Evolutionary conservation across 106 monocot genomes (phyloP).

Genomic region (Acorus calamus): DNA sequence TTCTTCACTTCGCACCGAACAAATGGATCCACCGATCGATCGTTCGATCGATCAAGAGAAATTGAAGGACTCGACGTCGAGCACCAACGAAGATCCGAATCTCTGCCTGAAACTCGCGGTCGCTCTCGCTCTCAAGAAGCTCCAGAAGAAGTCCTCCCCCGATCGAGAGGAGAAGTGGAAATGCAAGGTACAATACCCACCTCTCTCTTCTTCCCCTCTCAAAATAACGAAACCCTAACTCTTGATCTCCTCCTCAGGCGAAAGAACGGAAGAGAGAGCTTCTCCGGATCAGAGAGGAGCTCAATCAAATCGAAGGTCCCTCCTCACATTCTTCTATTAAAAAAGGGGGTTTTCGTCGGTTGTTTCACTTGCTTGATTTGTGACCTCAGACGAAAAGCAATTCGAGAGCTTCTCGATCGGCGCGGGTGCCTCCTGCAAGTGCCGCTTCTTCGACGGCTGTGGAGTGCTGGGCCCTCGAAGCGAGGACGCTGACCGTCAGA

Average conservation of each 20-base stretch:
- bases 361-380: not conserved
- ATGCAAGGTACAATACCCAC: conserved; percentile 34
- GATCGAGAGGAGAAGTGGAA: conserved; percentile 48
- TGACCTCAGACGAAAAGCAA: conserved; percentile 26
- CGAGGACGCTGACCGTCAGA: conserved; percentile 37
- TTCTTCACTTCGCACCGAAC: no score
- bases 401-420: conserved; percentile 15
- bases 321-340: not conserved
- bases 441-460: conserved; percentile 81
- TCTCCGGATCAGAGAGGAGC: conserved; percentile 56
- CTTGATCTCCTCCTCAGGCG: conserved; percentile 34
- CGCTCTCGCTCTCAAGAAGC: conserved; percentile 60
- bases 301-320: conserved; percentile 71
- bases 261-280: conserved; percentile 85
- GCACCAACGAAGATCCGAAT: conserved; percentile 13
- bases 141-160: conserved; percentile 11
- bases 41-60: no score
- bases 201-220: not conserved
- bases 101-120: conserved; percentile 52
- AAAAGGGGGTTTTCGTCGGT: not conserved
- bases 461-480: conserved; percentile 17
- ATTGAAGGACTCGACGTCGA: conserved; percentile 2
- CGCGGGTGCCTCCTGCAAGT: conserved; percentile 62
- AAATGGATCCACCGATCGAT: no score
- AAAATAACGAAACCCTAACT: not conserved